Evolutionary conservation across 495 filamentous ascomycete genomes (phyloP).

Genomic region (Penicillium mononematosum): DNA sequence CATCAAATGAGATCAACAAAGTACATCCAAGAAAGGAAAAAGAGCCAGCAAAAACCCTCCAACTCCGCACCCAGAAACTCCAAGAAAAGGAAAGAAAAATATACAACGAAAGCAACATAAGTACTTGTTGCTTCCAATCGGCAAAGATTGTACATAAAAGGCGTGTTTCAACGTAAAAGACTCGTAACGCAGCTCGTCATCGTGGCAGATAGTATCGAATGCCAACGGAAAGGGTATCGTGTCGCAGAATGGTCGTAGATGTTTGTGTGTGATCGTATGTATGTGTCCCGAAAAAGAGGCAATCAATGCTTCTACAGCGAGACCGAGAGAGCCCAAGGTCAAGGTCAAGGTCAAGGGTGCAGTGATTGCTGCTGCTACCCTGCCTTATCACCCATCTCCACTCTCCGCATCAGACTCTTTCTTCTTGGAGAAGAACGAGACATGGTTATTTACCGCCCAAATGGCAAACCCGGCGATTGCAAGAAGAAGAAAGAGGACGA

Average conservation of each 20-base stretch:
- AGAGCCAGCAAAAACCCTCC: background rate
- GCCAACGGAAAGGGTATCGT: constrained; percentile 17
- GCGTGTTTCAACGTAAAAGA: constrained; percentile 1
- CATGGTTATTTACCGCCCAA: constrained; percentile 52
- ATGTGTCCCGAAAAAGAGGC: background rate
- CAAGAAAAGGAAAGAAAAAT: background rate
- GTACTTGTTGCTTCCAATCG: background rate
- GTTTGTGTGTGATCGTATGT: background rate
- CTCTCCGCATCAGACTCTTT: constrained; percentile 45
- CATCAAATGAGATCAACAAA: constrained; percentile 3
- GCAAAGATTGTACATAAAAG: constrained; percentile 9
- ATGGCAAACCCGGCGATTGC: constrained; percentile 68
- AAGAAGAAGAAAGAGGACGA: constrained; percentile 72
- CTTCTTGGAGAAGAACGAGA: constrained; percentile 40
- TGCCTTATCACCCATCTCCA: constrained; percentile 27
- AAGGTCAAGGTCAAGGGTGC: background rate
- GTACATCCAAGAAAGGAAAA: constrained; percentile 6
- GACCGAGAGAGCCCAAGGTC: background rate
- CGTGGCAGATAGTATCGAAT: background rate
- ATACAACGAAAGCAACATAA: constrained; percentile 6
- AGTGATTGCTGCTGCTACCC: background rate
- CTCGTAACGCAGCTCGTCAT: constrained; percentile 11
- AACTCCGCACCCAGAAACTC: background rate
- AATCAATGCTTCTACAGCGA: background rate
- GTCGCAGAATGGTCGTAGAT: constrained; percentile 10